Evolutionary conservation across 495 filamentous ascomycete genomes (phyloP).

Genomic region (Trichodelitschia bisporula): DNA sequence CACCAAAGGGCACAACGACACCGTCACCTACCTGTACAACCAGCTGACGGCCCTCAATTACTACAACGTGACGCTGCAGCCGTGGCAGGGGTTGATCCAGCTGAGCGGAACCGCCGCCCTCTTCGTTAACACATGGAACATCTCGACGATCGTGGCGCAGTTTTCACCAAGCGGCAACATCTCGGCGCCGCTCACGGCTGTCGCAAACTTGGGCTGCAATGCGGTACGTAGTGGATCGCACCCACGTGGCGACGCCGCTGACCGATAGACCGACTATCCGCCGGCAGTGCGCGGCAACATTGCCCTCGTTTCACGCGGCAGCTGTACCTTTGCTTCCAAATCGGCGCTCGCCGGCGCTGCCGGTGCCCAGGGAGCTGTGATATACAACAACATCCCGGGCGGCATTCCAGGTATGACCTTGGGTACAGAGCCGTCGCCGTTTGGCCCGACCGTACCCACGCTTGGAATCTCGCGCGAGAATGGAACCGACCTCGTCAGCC

Average conservation of each 20-base stretch:
- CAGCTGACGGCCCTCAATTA: slow-evolving; percentile 25
- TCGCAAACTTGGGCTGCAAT: slow-evolving; percentile 31
- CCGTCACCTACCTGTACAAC: slow-evolving; percentile 33
- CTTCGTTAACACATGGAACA: slow-evolving; percentile 11
- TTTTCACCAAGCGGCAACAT: slow-evolving; percentile 25
- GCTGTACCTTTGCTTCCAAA: slow-evolving; percentile 36
- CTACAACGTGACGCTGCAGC: slow-evolving; percentile 35
- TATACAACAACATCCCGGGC: slow-evolving; percentile 42
- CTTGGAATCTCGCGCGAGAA: slow-evolving; percentile 27
- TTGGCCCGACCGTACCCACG: slow-evolving; percentile 24
- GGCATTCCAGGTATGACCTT: slow-evolving; percentile 28
- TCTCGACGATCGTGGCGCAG: slow-evolving; percentile 15
- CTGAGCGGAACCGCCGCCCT: slow-evolving; percentile 12
- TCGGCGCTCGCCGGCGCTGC: slow-evolving; percentile 30
- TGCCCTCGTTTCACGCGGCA: slow-evolving; percentile 36
- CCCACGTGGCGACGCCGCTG: slow-evolving; percentile 4
- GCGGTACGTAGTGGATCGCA: slow-evolving; percentile 5
- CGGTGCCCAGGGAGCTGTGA: slow-evolving; percentile 29
- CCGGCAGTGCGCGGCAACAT: slow-evolving; percentile 26
- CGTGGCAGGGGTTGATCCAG: slow-evolving; percentile 21
- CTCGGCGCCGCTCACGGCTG: slow-evolving; percentile 20
- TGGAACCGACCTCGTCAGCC: slow-evolving; percentile 22
- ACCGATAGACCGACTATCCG: slow-evolving; percentile 26
- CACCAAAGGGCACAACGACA: slow-evolving; percentile 33
- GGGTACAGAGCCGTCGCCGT: slow-evolving; percentile 21